Evolutionary conservation across 2,329 filamentous ascomycete genomes (phyloP), one percentile per base, ranked within the genome.

Genomic region (Calonectria pseudoturangicola): DNA sequence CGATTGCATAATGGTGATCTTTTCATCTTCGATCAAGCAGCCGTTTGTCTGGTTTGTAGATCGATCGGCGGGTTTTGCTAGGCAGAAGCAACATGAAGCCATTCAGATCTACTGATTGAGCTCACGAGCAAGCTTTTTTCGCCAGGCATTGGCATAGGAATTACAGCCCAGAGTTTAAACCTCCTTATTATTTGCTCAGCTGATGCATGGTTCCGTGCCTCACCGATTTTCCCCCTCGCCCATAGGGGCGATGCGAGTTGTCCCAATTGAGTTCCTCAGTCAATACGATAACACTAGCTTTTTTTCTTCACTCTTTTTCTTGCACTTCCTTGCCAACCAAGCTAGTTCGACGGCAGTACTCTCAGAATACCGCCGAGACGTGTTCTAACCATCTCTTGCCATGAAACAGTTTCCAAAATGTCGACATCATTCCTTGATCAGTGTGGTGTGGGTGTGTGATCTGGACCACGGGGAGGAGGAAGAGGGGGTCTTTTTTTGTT

Each of bases 401-500:
- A 43, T 62, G 56, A 62, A 62, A 62, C 30, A 39, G 51, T 21
- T n/a, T 30, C 56, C 41, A 47, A 5, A 63, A 33, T 63, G 58
- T 63, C 18, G 27, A 47, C 58, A 47, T 45, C 41, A 63, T 63
- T 63, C 58, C 58, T 63, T 47, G 13, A 13, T 43, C 3, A n/a
- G 4, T 39, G n/a, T 58, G 30, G n/a, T 21, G 33, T 60, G 54
- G 54, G 54, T 58, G 33, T 48, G 8, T 48, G 21, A 48, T 48
- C 2, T n/a, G 45, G 25, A 10, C 45, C 45, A 48, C 45, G 45
- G n/a, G 45, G 21, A 21, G 21, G 21, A 21, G 2, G 21, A 21
- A 21, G 21, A 21, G 21, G n/a, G 21, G 39, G 30, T 33, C 30
- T 33, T 33, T 33, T 33, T 60, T 60, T 60, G 33, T 41, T 10